A percentile compares a stretch with the other conserved stretches of the same genome.
Evolutionary conservation across 179 eudicot genomes (phyloP).

Genomic region (Gypsophila paniculata): DNA sequence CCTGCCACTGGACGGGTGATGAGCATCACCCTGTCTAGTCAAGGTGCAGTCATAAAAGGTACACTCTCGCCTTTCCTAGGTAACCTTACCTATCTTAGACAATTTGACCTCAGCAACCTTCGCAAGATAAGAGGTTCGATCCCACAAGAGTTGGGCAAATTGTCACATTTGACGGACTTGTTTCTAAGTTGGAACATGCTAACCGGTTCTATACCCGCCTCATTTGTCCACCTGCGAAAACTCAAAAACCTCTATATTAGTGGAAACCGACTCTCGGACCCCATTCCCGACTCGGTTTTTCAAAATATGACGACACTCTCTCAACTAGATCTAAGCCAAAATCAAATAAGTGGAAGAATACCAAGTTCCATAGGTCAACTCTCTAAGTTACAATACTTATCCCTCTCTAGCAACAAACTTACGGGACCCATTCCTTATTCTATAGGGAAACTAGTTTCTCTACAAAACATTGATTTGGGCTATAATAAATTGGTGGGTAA

Average conservation of each 20-base stretch:
- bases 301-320: constrained; percentile 5
- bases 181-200: constrained; percentile 49
- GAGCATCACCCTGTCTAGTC: too few relatives aligned
- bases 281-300: constrained; percentile 38
- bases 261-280: constrained; percentile 41
- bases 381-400: constrained; percentile 31
- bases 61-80: constrained; percentile 58
- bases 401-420: constrained; percentile 42
- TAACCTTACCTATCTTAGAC: constrained; percentile 45
- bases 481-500: constrained; percentile 41
- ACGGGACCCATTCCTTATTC: constrained; percentile 48
- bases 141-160: constrained; percentile 51
- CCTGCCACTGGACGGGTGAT: constrained; percentile 30
- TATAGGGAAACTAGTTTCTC: constrained; percentile 40
- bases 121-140: constrained; percentile 44
- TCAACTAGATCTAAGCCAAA: constrained; percentile 25
- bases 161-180: constrained; percentile 36
- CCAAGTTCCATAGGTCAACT: constrained; percentile 54
- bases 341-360: constrained; percentile 40
- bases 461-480: constrained; percentile 32
- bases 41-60: constrained; percentile 33
- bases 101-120: constrained; percentile 55
- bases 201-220: constrained; percentile 45
- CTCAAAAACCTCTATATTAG: constrained; percentile 36
- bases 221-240: constrained; percentile 33